phyloP scores from a whole-genome alignment of 2,329 filamentous ascomycete species.

The Fusarium buxicola region DNA sequence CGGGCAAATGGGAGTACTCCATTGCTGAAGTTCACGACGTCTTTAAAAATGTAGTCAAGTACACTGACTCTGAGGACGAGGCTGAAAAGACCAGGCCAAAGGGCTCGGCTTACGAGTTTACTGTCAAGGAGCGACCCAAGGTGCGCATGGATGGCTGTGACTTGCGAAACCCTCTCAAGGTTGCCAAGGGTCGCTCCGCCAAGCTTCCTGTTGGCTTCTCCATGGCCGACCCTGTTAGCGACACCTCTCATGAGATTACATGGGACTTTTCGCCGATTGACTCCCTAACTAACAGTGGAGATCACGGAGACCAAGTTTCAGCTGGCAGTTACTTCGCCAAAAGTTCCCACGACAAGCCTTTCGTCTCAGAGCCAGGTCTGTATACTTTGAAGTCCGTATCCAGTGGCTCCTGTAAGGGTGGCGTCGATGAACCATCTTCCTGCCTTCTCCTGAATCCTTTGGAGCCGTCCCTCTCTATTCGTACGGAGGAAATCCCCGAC shows the following conservation, averaged over 20 bases:
- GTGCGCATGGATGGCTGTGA: conserved; percentile 80
- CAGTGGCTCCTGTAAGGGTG: conserved; percentile 85
- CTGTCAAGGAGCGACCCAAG: conserved; percentile 87
- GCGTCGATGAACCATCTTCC: conserved; percentile 93
- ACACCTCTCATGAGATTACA: conserved; percentile 77
- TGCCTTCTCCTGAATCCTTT: conserved; percentile 92
- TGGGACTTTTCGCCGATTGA: conserved; percentile 86
- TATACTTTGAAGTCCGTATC: conserved; percentile 86
- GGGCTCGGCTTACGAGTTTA: conserved; percentile 79
- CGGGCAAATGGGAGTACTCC: conserved; percentile 88
- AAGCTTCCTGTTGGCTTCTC: conserved; percentile 78
- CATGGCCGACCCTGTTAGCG: conserved; percentile 67
- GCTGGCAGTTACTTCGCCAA: conserved; percentile 70
- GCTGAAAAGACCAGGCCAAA: conserved; percentile 70
- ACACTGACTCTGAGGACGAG: conserved; percentile 75
- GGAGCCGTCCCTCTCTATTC: conserved; percentile 81
- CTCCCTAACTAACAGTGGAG: conserved; percentile 74
- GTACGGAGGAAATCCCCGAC: conserved; percentile 86
- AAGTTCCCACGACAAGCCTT: conserved; percentile 70
- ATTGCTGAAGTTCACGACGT: conserved; percentile 94
- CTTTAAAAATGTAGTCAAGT: conserved; percentile 87
- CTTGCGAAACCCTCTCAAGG: conserved; percentile 81
- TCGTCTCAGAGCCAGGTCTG: conserved; percentile 81
- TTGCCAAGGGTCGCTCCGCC: conserved; percentile 77
- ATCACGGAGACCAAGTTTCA: conserved; percentile 71